Conservation (phyloP, 192 early-diverging fungal species). For the Podila minutissima region DNA sequence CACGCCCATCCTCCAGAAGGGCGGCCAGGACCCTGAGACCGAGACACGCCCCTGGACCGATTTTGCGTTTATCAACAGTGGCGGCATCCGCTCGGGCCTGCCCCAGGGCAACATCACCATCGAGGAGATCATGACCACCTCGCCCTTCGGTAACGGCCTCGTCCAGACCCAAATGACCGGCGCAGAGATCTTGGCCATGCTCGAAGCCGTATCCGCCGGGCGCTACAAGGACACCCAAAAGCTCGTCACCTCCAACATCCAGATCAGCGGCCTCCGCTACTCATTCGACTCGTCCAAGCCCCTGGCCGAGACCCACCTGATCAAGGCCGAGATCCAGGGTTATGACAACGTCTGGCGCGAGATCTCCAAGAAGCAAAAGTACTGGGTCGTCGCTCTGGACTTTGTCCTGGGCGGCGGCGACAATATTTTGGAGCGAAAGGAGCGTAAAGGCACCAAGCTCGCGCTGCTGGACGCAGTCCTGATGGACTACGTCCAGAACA, state of each 20-base stretch:
- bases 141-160: slow-evolving; percentile 74
- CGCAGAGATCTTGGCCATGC: slow-evolving; percentile 55
- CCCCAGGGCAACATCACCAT: slow-evolving; percentile 64
- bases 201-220: slow-evolving; percentile 58
- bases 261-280: slow-evolving; percentile 69
- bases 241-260: slow-evolving; percentile 62
- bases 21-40: neutral
- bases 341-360: slow-evolving; percentile 52
- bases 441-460: slow-evolving; percentile 19
- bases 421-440: slow-evolving; percentile 51
- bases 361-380: slow-evolving; percentile 47
- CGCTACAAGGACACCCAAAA: slow-evolving; percentile 38
- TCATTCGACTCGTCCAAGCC: slow-evolving; percentile 40
- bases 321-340: slow-evolving; percentile 21
- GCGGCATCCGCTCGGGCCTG: slow-evolving; percentile 68
- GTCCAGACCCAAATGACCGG: slow-evolving; percentile 62
- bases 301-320: slow-evolving; percentile 5
- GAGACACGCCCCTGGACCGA: slow-evolving; percentile 39
- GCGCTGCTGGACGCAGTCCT: slow-evolving; percentile 33
- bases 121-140: slow-evolving; percentile 63
- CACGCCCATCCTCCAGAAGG: slow-evolving; percentile 9
- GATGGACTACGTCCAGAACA: slow-evolving; percentile 52
- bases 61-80: slow-evolving; percentile 70
- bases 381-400: slow-evolving; percentile 61
- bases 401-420: slow-evolving; percentile 77